These are phyloP conservation scores for Erysimum cheiri DNA, from an alignment of 441 rosid species.

Conservation along the genomic window DNA sequence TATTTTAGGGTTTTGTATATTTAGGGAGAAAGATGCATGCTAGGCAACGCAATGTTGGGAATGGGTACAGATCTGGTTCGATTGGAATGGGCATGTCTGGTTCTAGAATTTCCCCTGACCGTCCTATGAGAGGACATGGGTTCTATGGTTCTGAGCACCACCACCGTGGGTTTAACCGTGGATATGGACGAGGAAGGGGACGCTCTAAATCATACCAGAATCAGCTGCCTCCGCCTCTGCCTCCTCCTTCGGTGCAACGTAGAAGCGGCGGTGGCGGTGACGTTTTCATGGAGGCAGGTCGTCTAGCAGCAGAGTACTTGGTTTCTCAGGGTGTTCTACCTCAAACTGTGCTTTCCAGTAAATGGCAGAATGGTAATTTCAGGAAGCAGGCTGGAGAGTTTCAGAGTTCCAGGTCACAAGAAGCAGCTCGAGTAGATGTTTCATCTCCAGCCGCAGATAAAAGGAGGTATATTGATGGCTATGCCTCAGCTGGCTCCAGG, in stretches of 20 bases:
- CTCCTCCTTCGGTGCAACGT: constrained; percentile 59
- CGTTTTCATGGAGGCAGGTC: constrained; percentile 89
- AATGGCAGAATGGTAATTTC: constrained; percentile 78
- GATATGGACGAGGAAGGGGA: constrained; percentile 80
- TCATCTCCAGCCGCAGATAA: constrained; percentile 55
- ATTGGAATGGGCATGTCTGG: constrained; percentile 69
- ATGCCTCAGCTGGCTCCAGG: constrained; percentile 56
- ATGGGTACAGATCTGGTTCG: constrained; percentile 78
- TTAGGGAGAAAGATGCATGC: constrained; percentile 64
- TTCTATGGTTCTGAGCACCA: constrained; percentile 75
- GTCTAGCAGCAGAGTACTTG: constrained; percentile 90
- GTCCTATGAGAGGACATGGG: constrained; percentile 79
- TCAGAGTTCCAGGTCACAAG: constrained; percentile 70
- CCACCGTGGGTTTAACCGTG: constrained; percentile 72
- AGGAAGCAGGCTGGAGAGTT: constrained; percentile 64
- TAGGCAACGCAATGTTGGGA: constrained; percentile 87
- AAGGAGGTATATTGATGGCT: constrained; percentile 72
- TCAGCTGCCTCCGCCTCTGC: constrained; percentile 45
- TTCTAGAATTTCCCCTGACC: constrained; percentile 75
- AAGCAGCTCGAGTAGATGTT: constrained; percentile 55
- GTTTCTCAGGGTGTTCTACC: constrained; percentile 82
- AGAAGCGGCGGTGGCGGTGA: constrained; percentile 54
- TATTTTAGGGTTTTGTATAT: neutral
- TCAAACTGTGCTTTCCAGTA: constrained; percentile 60
- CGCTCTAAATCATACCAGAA: constrained; percentile 64